Conservation (phyloP, 148 eudicot species). For the Arbutus unedo region DNA sequence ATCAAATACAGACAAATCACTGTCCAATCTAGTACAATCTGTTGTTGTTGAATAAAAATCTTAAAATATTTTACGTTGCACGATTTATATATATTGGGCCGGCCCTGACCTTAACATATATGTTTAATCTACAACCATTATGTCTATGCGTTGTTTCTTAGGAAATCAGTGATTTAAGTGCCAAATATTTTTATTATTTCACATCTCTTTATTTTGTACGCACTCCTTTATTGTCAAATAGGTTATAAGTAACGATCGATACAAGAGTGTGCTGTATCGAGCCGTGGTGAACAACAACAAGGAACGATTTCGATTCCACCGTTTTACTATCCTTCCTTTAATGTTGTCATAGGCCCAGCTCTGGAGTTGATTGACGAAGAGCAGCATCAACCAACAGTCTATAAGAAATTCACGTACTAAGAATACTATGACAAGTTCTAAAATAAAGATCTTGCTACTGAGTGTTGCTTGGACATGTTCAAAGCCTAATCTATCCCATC, state of each 20-base stretch:
- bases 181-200: background rate
- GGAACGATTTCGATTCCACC: slow-evolving; percentile 24
- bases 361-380: slow-evolving; percentile 17
- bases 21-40: background rate
- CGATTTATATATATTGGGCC: too few relatives aligned
- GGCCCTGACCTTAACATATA: too few relatives aligned
- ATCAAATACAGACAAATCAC: slow-evolving; percentile 18
- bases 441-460: background rate
- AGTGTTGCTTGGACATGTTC: slow-evolving; percentile 5
- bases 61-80: background rate
- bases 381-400: background rate
- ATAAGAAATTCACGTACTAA: slow-evolving; percentile 13
- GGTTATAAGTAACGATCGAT: slow-evolving; percentile 26
- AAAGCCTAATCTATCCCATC: background rate
- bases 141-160: background rate
- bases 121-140: too few relatives aligned
- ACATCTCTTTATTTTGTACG: too few relatives aligned
- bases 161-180: background rate
- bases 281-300: slow-evolving; percentile 17
- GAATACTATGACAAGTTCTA: slow-evolving; percentile 9
- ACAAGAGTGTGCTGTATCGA: slow-evolving; percentile 24
- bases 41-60: background rate
- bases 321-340: slow-evolving; percentile 22
- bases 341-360: slow-evolving; percentile 13
- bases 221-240: background rate